Percentiles rank a stretch among this genome's conserved stretches.
These are phyloP conservation scores for Marchantia paleacea DNA, from an alignment of 225 moss, liverwort and hornwort genomes.

Conservation along the genomic window DNA sequence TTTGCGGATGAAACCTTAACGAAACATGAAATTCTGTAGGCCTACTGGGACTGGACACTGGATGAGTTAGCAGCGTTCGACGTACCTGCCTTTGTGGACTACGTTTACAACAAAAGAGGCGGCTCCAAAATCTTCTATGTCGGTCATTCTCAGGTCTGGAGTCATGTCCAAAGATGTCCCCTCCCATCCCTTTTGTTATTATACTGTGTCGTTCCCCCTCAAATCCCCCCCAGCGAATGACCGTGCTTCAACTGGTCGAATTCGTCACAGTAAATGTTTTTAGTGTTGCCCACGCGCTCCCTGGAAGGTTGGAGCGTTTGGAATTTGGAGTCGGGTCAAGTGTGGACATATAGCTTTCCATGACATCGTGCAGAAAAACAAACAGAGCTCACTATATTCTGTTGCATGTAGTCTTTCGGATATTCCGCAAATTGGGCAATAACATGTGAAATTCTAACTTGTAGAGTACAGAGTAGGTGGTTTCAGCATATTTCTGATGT, in stretches of 20 bases:
- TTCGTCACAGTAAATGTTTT: neutral
- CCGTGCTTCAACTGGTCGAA: neutral
- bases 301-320: neutral
- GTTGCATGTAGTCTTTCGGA: too few relatives aligned
- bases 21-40: conserved; percentile 1
- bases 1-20: too few relatives aligned
- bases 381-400: too few relatives aligned
- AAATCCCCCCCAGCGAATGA: too few relatives aligned
- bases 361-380: too few relatives aligned
- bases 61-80: conserved; percentile 37
- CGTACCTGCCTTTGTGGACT: conserved; percentile 21
- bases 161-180: neutral
- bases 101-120: conserved; percentile 27
- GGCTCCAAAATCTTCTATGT: conserved; percentile 31
- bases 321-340: neutral
- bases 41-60: conserved; percentile 47
- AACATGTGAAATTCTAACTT: too few relatives aligned
- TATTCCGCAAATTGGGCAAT: too few relatives aligned
- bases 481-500: too few relatives aligned
- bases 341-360: neutral
- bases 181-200: too few relatives aligned
- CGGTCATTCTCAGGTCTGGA: conserved; percentile 38
- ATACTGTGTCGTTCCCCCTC: too few relatives aligned
- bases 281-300: neutral
- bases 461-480: too few relatives aligned